These are phyloP conservation scores for Cichorium intybus DNA, from an alignment of 140 eudicot species.

Conservation along the genomic window DNA sequence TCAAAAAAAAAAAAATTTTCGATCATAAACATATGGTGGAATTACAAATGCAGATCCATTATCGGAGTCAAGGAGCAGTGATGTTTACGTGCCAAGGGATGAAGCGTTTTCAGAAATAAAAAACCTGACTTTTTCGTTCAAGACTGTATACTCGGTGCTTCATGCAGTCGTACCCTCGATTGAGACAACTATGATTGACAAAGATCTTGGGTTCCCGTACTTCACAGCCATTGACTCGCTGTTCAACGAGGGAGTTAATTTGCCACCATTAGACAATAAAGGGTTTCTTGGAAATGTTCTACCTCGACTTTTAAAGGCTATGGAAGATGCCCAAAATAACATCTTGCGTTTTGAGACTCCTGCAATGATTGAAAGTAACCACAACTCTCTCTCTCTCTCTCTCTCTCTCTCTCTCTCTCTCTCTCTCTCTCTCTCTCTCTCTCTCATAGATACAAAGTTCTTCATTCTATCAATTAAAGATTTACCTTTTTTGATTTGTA, in stretches of 20 bases:
- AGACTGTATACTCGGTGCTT: slow-evolving; percentile 50
- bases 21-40: no score
- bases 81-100: slow-evolving; percentile 67
- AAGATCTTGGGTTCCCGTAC: slow-evolving; percentile 47
- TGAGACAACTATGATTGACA: slow-evolving; percentile 33
- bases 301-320: slow-evolving; percentile 51
- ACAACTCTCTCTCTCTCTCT: background rate
- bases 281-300: slow-evolving; percentile 26
- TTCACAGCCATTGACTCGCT: slow-evolving; percentile 67
- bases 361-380: slow-evolving; percentile 47
- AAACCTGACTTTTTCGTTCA: slow-evolving; percentile 35
- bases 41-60: slow-evolving; percentile 44
- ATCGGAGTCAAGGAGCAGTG: slow-evolving; percentile 49
- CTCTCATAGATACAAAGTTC: background rate
- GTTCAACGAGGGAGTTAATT: slow-evolving; percentile 52
- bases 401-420: background rate
- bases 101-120: slow-evolving; percentile 69
- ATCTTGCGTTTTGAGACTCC: slow-evolving; percentile 63
- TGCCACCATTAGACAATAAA: slow-evolving; percentile 24
- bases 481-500: background rate
- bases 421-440: background rate
- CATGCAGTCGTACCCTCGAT: slow-evolving; percentile 56
- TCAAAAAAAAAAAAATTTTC: no score
- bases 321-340: slow-evolving; percentile 32
- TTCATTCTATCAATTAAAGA: background rate